phyloP scores from a whole-genome alignment of 371 early-diverging fungal genomes.

The Choanephora cucurbitarum region DNA sequence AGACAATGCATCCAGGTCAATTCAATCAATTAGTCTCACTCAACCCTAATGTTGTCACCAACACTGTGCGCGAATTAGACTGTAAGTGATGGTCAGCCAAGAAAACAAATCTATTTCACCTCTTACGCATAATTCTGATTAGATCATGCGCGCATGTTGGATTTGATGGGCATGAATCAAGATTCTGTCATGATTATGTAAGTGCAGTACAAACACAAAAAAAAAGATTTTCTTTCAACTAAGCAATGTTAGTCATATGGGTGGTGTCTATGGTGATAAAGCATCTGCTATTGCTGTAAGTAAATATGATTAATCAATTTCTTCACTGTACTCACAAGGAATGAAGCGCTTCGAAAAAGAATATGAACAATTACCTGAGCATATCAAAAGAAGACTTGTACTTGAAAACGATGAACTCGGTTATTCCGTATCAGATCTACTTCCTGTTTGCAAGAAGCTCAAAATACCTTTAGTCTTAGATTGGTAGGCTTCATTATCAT shows the following conservation, averaged over 20 bases:
- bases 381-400: conserved; percentile 37
- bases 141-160: conserved; percentile 51
- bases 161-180: conserved; percentile 44
- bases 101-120: neutral
- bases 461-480: conserved; percentile 49
- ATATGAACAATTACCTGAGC: conserved; percentile 33
- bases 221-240: neutral
- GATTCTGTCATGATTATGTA: conserved; percentile 56
- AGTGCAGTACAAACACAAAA: conserved; percentile 1
- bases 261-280: conserved; percentile 51
- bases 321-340: neutral
- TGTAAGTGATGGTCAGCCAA: conserved; percentile 21
- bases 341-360: conserved; percentile 42
- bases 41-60: conserved; percentile 35
- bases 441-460: conserved; percentile 48
- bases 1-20: conserved; percentile 57
- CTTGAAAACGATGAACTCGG: conserved; percentile 54
- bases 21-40: conserved; percentile 52
- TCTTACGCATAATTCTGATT: conserved; percentile 15
- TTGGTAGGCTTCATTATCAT: conserved; percentile 28
- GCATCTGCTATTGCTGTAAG: conserved; percentile 33
- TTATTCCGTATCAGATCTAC: conserved; percentile 46
- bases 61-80: conserved; percentile 40
- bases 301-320: neutral
- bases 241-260: conserved; percentile 42